Base-by-base conservation (phyloP, 202 grass and related monocot species). In the Panicum hallii region DNA sequence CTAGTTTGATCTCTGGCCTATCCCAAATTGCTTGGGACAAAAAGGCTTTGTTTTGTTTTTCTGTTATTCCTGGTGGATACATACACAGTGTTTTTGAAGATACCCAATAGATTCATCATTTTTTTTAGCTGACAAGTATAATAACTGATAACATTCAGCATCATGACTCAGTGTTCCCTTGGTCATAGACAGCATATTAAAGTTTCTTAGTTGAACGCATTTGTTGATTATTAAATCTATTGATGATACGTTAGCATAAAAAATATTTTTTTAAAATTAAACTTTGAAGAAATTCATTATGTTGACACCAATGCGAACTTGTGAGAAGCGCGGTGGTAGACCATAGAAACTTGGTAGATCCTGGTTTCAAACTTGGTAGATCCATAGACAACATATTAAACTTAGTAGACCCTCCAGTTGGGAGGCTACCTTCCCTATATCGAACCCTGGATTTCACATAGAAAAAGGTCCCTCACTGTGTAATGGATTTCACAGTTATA, bases 211-310 rank as follows among this genome's bases (percentile, higher is more conserved):
- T 85, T 44, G 5, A 52, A 69, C 26, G 10, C 14, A 47, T 81
- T 47, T 42, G 34, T 52, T 66, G 9, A 57, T 42, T 32, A 80
- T 14, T 55, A 34, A 84, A 80, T 30, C 42, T 79, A n/a, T 42
- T 17, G 36, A 70, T 70, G 64, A 30, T 63, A 45, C 67, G 17
- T 9, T 69, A 61, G 48, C 50, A 45, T 54, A 20, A 28, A 28
- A 84, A 89, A 60, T 16, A 65, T 8, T 20, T 66, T 66, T 26
- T 75, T 57, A 1, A 45, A 45, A 67, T 74, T 30, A 10, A 67
- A 82, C 6, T 48, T 79, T 48, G 34, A 62, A 62, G 34, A 55
- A 12, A 67, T 44, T 82, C 58, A 77, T 73, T 67, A 4, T 71
- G n/a, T 52, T 14, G 49, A 61, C 74, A 48, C 22, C 60, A 74